Conservation (phyloP, 192 early-diverging fungal species). For the Coemansia sp. region DNA sequence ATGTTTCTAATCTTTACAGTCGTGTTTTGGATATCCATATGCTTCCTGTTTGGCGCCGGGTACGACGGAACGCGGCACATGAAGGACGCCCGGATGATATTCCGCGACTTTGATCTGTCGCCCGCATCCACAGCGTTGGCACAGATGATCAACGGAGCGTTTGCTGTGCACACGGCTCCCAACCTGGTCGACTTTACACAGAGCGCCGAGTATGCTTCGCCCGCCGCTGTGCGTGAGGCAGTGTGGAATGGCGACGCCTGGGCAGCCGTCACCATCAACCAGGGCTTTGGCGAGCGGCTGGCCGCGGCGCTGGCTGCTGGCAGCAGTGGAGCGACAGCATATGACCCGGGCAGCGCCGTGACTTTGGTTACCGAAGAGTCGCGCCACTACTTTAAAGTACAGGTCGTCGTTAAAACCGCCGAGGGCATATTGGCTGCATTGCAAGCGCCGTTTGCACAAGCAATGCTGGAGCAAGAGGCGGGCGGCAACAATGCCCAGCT, state of each 20-base stretch:
- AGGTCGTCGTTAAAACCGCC: slow-evolving; percentile 3
- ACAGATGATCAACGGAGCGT: slow-evolving; percentile 19
- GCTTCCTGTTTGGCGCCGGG: slow-evolving; percentile 44
- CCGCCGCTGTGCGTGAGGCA: slow-evolving; percentile 13
- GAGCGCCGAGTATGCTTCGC: neutral
- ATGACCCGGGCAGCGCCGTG: slow-evolving; percentile 22
- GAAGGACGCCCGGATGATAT: slow-evolving; percentile 26
- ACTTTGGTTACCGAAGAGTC: slow-evolving; percentile 41
- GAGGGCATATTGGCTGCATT: slow-evolving; percentile 18
- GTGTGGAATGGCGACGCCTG: slow-evolving; percentile 46
- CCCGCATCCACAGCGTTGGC: slow-evolving; percentile 7
- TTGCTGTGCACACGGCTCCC: slow-evolving; percentile 11
- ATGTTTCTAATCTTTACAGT: slow-evolving; percentile 33
- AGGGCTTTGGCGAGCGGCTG: slow-evolving; percentile 41
- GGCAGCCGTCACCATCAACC: slow-evolving; percentile 35
- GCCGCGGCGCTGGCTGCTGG: slow-evolving; percentile 18
- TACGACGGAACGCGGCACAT: slow-evolving; percentile 48
- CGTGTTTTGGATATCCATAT: slow-evolving; percentile 47
- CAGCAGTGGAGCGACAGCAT: slow-evolving; percentile 2
- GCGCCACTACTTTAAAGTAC: slow-evolving; percentile 43
- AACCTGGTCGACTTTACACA: slow-evolving; percentile 14
- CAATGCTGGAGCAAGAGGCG: slow-evolving; percentile 10
- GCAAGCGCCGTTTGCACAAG: slow-evolving; percentile 23
- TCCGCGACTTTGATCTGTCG: slow-evolving; percentile 39
- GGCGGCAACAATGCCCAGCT: slow-evolving; percentile 5